Percentiles rank a stretch among this genome's conserved stretches.
Conservation (phyloP, 1,284 basidiomycete species). For the Tilletia walkeri region DNA sequence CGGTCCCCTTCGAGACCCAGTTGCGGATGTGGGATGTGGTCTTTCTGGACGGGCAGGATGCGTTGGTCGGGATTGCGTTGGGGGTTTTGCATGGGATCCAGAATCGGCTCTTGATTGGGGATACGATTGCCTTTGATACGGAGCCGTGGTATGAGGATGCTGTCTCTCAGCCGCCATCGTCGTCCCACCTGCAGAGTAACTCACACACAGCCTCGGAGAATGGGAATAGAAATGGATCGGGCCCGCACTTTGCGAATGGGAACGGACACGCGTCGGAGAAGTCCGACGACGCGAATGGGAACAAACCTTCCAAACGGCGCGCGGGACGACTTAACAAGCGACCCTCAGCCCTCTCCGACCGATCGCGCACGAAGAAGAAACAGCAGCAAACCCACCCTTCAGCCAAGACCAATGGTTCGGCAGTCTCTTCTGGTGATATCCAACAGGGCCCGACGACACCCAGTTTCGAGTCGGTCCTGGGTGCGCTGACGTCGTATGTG, state of each 20-base stretch:
- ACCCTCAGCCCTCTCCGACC: not conserved
- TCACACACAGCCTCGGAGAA: not conserved
- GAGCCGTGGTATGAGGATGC: slow-evolving; percentile 6
- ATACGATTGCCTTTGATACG: slow-evolving; percentile 6
- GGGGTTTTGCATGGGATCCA: slow-evolving; percentile 85
- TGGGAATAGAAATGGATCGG: not conserved
- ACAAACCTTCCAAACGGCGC: not conserved
- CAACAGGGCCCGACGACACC: slow-evolving; percentile 6
- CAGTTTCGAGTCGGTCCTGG: slow-evolving; percentile 39
- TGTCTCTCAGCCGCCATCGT: not conserved
- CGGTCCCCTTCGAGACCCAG: slow-evolving; percentile 93
- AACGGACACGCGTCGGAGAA: not conserved
- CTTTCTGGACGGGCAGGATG: slow-evolving; percentile 82
- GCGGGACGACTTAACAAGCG: not conserved
- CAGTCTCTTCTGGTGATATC: not conserved
- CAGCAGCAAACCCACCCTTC: not conserved
- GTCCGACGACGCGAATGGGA: not conserved
- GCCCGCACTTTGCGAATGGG: not conserved
- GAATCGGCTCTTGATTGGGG: slow-evolving; percentile 59
- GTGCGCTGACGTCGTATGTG: slow-evolving; percentile 40
- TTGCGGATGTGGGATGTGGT: slow-evolving; percentile 92
- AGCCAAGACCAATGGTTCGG: not conserved
- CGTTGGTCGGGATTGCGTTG: slow-evolving; percentile 78
- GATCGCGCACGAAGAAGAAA: not conserved
- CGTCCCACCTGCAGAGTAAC: not conserved